phyloP scores from a whole-genome alignment of 2,329 filamentous ascomycete species.

The Aspergillus sp. region DNA sequence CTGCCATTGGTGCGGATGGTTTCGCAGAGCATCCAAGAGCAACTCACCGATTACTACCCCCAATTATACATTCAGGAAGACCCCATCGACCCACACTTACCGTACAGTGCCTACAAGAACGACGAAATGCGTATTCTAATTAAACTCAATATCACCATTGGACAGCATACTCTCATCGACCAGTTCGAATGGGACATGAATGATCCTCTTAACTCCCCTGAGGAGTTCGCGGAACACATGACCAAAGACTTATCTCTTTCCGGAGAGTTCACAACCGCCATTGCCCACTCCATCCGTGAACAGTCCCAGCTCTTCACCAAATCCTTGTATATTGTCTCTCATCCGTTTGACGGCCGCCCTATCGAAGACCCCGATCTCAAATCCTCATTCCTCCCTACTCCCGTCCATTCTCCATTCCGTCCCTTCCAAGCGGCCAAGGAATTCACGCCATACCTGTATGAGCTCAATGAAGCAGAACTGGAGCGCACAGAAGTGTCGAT shows the following conservation, averaged over 20 bases:
- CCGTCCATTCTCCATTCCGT: constrained; percentile 74
- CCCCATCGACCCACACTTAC: constrained; percentile 77
- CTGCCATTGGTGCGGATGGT: constrained; percentile 56
- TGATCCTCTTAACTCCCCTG: constrained; percentile 84
- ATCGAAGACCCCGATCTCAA: constrained; percentile 88
- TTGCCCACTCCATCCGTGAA: constrained; percentile 95
- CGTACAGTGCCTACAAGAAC: constrained; percentile 93
- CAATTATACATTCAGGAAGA: constrained; percentile 87
- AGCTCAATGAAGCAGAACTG: constrained; percentile 82
- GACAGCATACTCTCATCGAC: constrained; percentile 85
- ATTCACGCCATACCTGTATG: constrained; percentile 86
- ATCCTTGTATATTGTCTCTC: constrained; percentile 84
- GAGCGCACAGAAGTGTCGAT: constrained; percentile 89
- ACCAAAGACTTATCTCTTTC: constrained; percentile 81
- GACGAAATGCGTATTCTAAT: constrained; percentile 96
- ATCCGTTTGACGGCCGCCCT: constrained; percentile 89
- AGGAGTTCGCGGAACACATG: constrained; percentile 89
- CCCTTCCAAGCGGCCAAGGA: constrained; percentile 91
- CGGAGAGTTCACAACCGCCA: constrained; percentile 93
- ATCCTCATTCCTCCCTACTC: constrained; percentile 76
- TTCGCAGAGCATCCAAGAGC: constrained; percentile 69
- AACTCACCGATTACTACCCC: constrained; percentile 88
- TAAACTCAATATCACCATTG: constrained; percentile 96
- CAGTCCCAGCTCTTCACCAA: constrained; percentile 91
- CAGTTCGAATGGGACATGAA: constrained; percentile 99